Base-by-base conservation (phyloP, 116 monocot species). In the Posidonia oceanica region DNA sequence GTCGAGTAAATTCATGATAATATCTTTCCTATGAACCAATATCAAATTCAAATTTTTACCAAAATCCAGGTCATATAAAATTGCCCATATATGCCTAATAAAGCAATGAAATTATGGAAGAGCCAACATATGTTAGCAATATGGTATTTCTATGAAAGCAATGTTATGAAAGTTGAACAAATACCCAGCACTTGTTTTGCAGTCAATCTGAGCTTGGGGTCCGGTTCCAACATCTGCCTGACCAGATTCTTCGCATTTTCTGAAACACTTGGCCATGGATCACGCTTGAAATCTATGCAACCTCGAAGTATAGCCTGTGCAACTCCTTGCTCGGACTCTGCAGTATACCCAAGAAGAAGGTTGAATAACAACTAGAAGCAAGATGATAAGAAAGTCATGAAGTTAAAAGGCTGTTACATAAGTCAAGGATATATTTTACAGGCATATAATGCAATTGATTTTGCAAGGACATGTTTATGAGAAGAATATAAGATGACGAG, bases 271-370 rank as follows among this genome's bases (percentile, higher is more conserved):
- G 91, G 85, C 91, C 91, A 91, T 36, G 91, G 91, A 51, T 87
- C 88, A 58, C 88, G 76, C 48, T 83, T 71, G 36, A 91, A 88
- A 74, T 91, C 83, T 61, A 88, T 80, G 56, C 63, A 72, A n/a
- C 85, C 88, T 16, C 81, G 75, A 39, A 91, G 79, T 67, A 91
- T 91, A 2, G 85, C 83, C 40, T 72, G 83, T 39, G 91, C 91
- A 63, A 93, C 84, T 15, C 88, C 92, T 54, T 86, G 76, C 71
- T 93, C 92, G n/a, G 83, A 83, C 79, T 92, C 92, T 91, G 74
- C 67, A 71, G 73, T 17, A 10, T 53, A 76, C 17, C 64, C 38
- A 69, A 52, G 20, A 61, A 52, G 39, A 20, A 65, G 39, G 40
- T 65, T 58, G 5, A 58, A 20, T 41, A n/a, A 40, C 17, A 36